Percentiles rank a stretch among this genome's conserved stretches.
phyloP scores from a whole-genome alignment of 1,284 basidiomycete genomes.

The Chalciporus piperatoides region DNA sequence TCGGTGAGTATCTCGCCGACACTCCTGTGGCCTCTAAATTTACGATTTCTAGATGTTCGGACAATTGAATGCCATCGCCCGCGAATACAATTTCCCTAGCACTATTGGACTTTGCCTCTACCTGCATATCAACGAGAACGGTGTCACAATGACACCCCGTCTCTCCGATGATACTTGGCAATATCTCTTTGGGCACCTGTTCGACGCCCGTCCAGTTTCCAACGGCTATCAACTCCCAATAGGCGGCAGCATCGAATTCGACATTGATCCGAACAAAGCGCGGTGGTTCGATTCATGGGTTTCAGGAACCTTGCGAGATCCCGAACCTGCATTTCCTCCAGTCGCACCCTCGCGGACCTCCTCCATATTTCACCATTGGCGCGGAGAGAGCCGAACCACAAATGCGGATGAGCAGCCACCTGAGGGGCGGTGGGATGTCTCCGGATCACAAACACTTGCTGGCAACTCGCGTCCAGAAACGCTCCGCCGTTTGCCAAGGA shows the following conservation, averaged over 20 bases:
- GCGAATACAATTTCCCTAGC: constrained; percentile 77
- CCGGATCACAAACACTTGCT: constrained; percentile 27
- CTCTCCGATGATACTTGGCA: constrained; percentile 77
- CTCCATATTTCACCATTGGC: constrained; percentile 44
- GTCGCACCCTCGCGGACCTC: constrained; percentile 39
- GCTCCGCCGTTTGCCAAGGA: constrained; percentile 53
- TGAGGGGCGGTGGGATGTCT: constrained; percentile 34
- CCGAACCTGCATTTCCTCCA: constrained; percentile 28
- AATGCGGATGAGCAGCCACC: constrained; percentile 45
- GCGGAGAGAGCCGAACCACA: constrained; percentile 52
- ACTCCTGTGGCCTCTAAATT: not conserved
- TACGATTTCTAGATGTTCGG: constrained; percentile 55
- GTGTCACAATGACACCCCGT: constrained; percentile 56
- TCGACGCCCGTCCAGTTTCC: constrained; percentile 44
- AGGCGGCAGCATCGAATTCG: constrained; percentile 71
- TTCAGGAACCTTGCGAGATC: constrained; percentile 37
- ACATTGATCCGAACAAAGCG: constrained; percentile 67
- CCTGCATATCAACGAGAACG: constrained; percentile 56
- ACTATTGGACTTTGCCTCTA: constrained; percentile 70
- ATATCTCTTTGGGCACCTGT: constrained; percentile 62
- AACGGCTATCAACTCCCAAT: constrained; percentile 50
- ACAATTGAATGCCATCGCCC: constrained; percentile 71
- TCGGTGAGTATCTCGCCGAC: constrained; percentile 48
- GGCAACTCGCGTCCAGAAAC: constrained; percentile 21
- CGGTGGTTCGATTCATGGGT: constrained; percentile 73